Evolutionary conservation across 768 basidiomycete genomes (phyloP).

Genomic region (Lactarius tabidus): DNA sequence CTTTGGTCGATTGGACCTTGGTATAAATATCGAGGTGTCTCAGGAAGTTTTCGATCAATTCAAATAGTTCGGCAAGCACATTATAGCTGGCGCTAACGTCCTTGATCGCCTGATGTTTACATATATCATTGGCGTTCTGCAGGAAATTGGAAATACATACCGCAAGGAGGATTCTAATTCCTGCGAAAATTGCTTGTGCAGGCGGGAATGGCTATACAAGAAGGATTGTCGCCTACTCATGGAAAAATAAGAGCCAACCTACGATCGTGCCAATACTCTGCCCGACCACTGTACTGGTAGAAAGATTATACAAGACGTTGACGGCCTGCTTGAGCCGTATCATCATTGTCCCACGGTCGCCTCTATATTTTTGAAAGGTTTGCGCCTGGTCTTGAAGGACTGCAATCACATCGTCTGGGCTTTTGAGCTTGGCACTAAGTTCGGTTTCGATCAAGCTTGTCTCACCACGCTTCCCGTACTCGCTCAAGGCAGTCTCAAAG

Average conservation of each 20-base stretch:
- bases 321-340: background rate
- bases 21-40: background rate
- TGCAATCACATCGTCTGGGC: background rate
- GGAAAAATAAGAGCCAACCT: background rate
- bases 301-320: background rate
- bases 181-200: background rate
- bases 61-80: background rate
- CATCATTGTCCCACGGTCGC: background rate
- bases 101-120: background rate
- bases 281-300: background rate
- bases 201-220: background rate
- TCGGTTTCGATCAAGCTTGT: background rate
- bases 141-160: background rate
- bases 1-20: background rate
- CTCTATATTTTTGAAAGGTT: background rate
- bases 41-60: background rate
- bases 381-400: background rate
- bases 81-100: background rate
- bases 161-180: background rate
- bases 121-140: background rate
- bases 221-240: background rate
- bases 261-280: background rate
- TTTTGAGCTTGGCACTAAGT: background rate
- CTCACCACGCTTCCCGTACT: background rate
- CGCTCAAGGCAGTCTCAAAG: background rate